Conservation (phyloP, 2,329 filamentous ascomycete species). For the Berkeleyomyces rouxiae region DNA sequence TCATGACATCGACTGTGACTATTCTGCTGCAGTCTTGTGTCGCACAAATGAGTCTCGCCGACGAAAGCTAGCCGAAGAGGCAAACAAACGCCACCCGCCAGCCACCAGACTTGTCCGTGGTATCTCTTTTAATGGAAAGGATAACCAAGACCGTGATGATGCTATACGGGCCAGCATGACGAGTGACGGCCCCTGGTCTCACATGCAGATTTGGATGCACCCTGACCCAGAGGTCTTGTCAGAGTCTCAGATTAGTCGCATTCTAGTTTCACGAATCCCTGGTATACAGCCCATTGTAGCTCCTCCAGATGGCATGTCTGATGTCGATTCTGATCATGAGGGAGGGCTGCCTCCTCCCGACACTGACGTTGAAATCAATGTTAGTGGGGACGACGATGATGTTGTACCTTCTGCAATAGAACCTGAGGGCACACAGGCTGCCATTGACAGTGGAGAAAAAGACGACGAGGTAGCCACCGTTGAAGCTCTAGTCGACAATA, state of each 20-base stretch:
- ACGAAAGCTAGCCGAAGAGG: conserved; percentile 35
- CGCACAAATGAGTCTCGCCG: conserved; percentile 40
- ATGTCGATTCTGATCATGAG: conserved; percentile 12
- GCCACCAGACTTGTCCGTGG: conserved; percentile 30
- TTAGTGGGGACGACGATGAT: conserved; percentile 11
- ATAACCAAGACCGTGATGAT: conserved; percentile 25
- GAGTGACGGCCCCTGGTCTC: conserved; percentile 23
- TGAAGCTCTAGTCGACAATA: conserved; percentile 17
- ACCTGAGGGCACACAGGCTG: not conserved
- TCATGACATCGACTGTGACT: conserved; percentile 52
- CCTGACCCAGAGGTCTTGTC: conserved; percentile 41
- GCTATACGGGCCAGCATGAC: conserved; percentile 23
- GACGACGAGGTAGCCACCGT: conserved; percentile 14
- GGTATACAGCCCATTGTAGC: conserved; percentile 14
- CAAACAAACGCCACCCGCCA: conserved; percentile 6
- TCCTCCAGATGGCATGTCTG: conserved; percentile 12
- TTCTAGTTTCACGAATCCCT: conserved; percentile 29
- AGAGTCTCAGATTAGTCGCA: conserved; percentile 31
- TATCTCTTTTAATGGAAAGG: conserved; percentile 34
- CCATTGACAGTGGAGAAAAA: not conserved
- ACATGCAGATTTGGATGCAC: conserved; percentile 40
- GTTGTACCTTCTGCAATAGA: conserved; percentile 5
- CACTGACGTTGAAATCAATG: conserved; percentile 7
- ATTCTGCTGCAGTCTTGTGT: conserved; percentile 54
- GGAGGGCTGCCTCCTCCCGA: not conserved